A percentile compares a stretch with the other conserved stretches of the same genome.
phyloP scores from a whole-genome alignment of 1,139 yeast genomes.

The Pichia sp. region DNA sequence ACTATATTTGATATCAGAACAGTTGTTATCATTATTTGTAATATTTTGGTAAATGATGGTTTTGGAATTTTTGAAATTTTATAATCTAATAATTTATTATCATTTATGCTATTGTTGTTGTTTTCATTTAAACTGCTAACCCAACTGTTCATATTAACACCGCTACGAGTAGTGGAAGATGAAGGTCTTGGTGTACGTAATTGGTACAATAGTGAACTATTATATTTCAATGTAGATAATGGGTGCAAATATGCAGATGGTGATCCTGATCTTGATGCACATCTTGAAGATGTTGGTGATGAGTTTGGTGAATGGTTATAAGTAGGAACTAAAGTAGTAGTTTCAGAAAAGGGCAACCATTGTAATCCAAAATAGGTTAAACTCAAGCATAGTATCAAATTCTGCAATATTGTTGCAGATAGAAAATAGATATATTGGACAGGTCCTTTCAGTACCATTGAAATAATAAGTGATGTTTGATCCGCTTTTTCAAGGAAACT shows the following conservation, averaged over 20 bases:
- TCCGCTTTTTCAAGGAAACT: conserved; percentile 28
- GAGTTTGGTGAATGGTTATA: not conserved
- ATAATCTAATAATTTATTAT: not conserved
- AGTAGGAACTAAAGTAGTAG: not conserved
- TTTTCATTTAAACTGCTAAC: too few species aligned
- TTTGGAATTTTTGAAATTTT: not conserved
- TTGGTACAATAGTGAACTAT: not conserved
- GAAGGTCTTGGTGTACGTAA: not conserved
- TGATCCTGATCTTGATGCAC: not conserved
- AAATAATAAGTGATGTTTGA: conserved; percentile 23
- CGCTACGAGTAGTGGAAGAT: not conserved
- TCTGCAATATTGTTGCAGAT: conserved; percentile 53
- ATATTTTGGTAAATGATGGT: conserved; percentile 6
- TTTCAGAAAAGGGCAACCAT: conserved; percentile 8
- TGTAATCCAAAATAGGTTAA: conserved; percentile 32
- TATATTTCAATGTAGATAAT: not conserved
- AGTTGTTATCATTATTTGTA: conserved; percentile 50
- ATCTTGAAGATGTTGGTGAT: not conserved
- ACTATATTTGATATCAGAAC: conserved; percentile 70
- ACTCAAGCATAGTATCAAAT: conserved; percentile 44
- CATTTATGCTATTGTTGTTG: not conserved
- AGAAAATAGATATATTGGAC: conserved; percentile 66
- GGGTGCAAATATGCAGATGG: not conserved
- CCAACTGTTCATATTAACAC: not conserved
- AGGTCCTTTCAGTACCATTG: conserved; percentile 32